Conservation (phyloP, 2,329 filamentous ascomycete genomes). For the Penicillium sp. region DNA sequence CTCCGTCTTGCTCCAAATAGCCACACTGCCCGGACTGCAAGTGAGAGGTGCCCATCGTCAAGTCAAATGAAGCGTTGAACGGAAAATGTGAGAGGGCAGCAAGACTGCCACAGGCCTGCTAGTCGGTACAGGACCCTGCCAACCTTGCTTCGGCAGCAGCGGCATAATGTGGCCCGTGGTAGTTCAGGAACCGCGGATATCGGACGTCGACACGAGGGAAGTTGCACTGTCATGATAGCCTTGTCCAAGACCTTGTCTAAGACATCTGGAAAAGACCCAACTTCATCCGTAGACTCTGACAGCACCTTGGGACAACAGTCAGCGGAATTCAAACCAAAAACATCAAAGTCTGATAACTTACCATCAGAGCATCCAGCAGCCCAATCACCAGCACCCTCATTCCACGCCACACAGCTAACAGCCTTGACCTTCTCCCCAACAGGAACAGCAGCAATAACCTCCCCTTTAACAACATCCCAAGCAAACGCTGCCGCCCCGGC, state of each 20-base stretch:
- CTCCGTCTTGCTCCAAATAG: background rate
- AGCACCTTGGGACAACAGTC: background rate
- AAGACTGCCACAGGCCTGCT: background rate
- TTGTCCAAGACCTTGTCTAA: background rate
- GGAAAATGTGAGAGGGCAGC: background rate
- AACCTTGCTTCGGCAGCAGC: background rate
- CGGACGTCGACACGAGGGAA: background rate
- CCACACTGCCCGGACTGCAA: background rate
- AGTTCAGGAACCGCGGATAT: background rate
- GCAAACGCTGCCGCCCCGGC: slow-evolving; percentile 40
- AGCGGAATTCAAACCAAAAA: background rate
- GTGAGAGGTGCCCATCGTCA: background rate
- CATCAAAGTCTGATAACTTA: slow-evolving; percentile 16
- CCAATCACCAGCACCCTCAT: slow-evolving; percentile 34
- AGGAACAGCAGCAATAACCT: slow-evolving; percentile 53
- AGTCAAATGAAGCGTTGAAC: background rate
- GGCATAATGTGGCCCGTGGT: background rate
- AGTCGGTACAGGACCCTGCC: background rate
- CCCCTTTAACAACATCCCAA: slow-evolving; percentile 76
- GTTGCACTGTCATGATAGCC: background rate
- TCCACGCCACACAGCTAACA: slow-evolving; percentile 41
- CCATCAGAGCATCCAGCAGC: slow-evolving; percentile 38
- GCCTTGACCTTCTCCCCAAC: slow-evolving; percentile 35
- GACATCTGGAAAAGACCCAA: background rate
- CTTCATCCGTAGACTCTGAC: slow-evolving; percentile 7